Evolutionary conservation across 768 basidiomycete species (phyloP), one percentile per base, ranked within the genome.

Genomic region (Hortiboletus campestris): DNA sequence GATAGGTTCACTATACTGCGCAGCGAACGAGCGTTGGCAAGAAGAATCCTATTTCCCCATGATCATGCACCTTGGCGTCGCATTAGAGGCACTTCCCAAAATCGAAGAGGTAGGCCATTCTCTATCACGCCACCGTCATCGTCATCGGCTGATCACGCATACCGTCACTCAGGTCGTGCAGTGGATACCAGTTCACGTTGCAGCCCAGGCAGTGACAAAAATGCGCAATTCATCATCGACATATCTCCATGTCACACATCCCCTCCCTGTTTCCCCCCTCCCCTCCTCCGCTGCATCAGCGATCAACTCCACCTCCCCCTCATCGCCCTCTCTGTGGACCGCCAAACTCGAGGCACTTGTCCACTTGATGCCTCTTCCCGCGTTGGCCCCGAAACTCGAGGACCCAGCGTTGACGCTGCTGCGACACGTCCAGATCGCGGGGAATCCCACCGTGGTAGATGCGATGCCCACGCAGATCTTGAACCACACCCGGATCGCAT

Each of bases 21-120:
- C 66, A 16, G 36, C 40, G 1, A 73, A 72, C 49, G 78, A 78
- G 1, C 65, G 64, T 28, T 77, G 77, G 78, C 74, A 76, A 31
- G 61, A 66, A 32, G 53, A 61, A 20, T 72, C 77, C 38, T 75
- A 69, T 66, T 56, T 76, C n/a, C 77, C 76, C 7, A 55, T 61
- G 28, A 58, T 77, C 34, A 67, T 76, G 6, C 60, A 58, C 44
- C 58, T 61, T 22, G 45, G 63, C 12, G 43, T 46, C 10, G 8
- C 61, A 17, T 34, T 72, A 17, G 57, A 59, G 14, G 57, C 54
- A 8, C 50, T 72, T 39, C 66, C 69, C 2, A 53, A 41, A 29
- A 31, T 53, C 29, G 51, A 64, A 40, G 61, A 66, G 67, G 72
- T 67, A 39, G 11, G 48, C 55, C 31, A 31, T 36, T 32, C 20